A percentile compares a stretch with the other conserved stretches of the same genome.
phyloP scores from a whole-genome alignment of 2,329 filamentous ascomycete genomes.

The Fusarium hainanense region DNA sequence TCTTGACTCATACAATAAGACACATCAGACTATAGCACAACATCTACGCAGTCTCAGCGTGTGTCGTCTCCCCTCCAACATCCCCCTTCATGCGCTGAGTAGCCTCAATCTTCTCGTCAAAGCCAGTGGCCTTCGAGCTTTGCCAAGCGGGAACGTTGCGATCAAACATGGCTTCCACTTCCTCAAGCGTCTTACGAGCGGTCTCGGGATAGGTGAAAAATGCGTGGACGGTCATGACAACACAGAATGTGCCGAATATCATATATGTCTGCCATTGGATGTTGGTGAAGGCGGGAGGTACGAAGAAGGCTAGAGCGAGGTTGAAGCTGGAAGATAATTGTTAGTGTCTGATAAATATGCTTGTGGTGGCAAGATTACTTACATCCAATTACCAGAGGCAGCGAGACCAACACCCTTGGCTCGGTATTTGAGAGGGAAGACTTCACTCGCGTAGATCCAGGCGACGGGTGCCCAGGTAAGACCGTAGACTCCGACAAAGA shows the following conservation, averaged over 20 bases:
- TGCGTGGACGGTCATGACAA: slow-evolving; percentile 56
- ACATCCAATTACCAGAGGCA: slow-evolving; percentile 58
- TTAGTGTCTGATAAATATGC: not conserved
- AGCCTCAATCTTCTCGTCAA: slow-evolving; percentile 34
- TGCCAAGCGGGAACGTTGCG: slow-evolving; percentile 39
- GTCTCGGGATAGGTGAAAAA: slow-evolving; percentile 69
- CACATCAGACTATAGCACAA: not conserved
- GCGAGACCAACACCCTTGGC: slow-evolving; percentile 65
- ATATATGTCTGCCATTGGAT: slow-evolving; percentile 64
- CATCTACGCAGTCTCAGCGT: slow-evolving; percentile 35
- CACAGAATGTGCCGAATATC: slow-evolving; percentile 56
- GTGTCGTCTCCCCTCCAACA: slow-evolving; percentile 25
- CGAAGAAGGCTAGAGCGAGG: slow-evolving; percentile 54
- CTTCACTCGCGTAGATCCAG: slow-evolving; percentile 70
- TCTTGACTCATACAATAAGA: not conserved
- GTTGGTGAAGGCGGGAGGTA: slow-evolving; percentile 52
- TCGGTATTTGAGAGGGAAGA: slow-evolving; percentile 60
- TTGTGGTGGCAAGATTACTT: slow-evolving; percentile 28
- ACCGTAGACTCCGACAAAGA: slow-evolving; percentile 54
- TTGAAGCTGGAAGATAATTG: slow-evolving; percentile 47
- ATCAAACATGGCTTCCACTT: slow-evolving; percentile 41
- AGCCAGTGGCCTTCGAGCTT: slow-evolving; percentile 26
- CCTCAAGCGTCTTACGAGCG: slow-evolving; percentile 46
- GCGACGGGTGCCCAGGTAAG: slow-evolving; percentile 61
- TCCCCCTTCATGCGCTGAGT: slow-evolving; percentile 35